Evolutionary conservation across 805 yeast genomes (phyloP).

Genomic region (Ascoidea asiatica): DNA sequence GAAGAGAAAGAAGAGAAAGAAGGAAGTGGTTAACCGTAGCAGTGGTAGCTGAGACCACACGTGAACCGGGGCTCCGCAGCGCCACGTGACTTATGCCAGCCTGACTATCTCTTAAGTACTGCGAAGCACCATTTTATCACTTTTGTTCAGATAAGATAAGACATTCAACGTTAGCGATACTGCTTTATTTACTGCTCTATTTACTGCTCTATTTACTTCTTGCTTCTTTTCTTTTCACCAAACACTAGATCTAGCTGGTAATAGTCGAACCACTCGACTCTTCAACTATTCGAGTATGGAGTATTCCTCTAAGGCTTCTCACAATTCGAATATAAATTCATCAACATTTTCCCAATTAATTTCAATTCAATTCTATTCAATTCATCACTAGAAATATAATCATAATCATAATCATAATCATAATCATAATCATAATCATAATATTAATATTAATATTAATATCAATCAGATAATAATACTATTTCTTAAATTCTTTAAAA

Average conservation of each 20-base stretch:
- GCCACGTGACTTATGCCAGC: not conserved
- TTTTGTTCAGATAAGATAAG: not conserved
- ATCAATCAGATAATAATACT: too few species aligned
- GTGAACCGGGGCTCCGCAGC: not conserved
- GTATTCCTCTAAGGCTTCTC: too few species aligned
- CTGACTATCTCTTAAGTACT: not conserved
- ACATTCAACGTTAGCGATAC: not conserved
- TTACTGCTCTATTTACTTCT: not conserved
- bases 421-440: too few species aligned
- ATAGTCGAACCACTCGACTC: too few species aligned
- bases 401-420: too few species aligned
- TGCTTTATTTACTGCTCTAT: too few species aligned
- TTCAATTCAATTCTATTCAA: not conserved
- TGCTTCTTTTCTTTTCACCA: not conserved
- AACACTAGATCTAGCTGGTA: too few species aligned
- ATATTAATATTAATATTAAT: too few species aligned
- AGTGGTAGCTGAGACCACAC: not conserved
- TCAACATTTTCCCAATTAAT: too few species aligned
- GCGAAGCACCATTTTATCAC: not conserved
- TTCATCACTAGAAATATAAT: not conserved
- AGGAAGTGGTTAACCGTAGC: not conserved
- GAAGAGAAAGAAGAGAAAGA: not conserved
- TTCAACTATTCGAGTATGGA: too few species aligned
- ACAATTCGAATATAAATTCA: too few species aligned
- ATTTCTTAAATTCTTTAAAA: too few species aligned